Conservation (phyloP, 78 protist species). For the Guillardia theta region DNA sequence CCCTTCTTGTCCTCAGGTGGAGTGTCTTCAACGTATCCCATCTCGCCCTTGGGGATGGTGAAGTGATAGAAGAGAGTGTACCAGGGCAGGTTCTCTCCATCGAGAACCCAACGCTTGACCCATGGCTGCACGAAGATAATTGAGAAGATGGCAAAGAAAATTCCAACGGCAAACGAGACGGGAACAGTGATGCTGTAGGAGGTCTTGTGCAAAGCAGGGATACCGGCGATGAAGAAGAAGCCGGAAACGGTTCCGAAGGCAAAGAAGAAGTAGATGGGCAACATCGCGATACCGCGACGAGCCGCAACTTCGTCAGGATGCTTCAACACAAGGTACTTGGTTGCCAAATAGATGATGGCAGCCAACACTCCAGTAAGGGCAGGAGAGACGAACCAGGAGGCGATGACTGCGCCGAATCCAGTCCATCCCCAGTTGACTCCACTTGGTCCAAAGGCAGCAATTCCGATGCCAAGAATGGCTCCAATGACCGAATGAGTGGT, state of each 20-base stretch:
- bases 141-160: neutral
- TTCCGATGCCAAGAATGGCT: slow-evolving; percentile 49
- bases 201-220: neutral
- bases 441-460: neutral
- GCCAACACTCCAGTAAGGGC: slow-evolving; percentile 35
- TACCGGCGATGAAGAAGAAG: slow-evolving; percentile 37
- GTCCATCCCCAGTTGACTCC: neutral
- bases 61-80: neutral
- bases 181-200: neutral
- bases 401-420: neutral
- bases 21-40: neutral
- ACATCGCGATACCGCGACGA: neutral
- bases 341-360: neutral
- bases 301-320: neutral
- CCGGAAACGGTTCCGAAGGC: neutral
- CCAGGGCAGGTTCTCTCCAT: neutral
- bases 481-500: slow-evolving; percentile 67
- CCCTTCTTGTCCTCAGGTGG: too few species aligned
- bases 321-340: neutral
- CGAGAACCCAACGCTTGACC: neutral
- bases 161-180: neutral
- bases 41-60: neutral
- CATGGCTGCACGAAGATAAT: neutral
- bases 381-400: slow-evolving; percentile 63
- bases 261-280: slow-evolving; percentile 6